Evolutionary conservation across 2,329 filamentous ascomycete genomes (phyloP).

Genomic region (Epichloe festucae): DNA sequence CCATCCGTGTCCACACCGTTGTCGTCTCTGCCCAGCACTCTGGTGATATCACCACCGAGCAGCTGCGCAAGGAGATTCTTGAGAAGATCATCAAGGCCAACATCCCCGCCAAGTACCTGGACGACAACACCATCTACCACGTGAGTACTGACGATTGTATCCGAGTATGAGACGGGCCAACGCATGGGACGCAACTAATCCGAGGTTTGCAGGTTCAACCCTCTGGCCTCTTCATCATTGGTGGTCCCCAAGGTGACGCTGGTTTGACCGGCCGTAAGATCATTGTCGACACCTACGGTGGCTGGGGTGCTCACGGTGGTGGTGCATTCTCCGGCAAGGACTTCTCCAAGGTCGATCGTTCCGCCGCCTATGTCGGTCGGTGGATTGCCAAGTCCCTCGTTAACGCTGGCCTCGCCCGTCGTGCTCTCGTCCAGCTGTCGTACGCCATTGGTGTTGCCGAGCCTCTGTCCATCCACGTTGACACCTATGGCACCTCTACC

Average conservation of each 20-base stretch:
- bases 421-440: slow-evolving; percentile 91
- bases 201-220: slow-evolving; percentile 60
- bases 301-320: slow-evolving; percentile 98
- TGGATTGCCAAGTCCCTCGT: slow-evolving; percentile 99
- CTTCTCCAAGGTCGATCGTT: slow-evolving; percentile 99
- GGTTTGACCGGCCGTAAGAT: slow-evolving; percentile 99
- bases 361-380: slow-evolving; percentile 89
- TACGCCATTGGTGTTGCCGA: slow-evolving; percentile 99
- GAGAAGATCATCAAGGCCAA: slow-evolving; percentile 96
- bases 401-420: slow-evolving; percentile 74
- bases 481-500: slow-evolving; percentile 88
- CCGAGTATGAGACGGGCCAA: not conserved
- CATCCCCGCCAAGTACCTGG: slow-evolving; percentile 84
- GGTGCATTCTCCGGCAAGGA: slow-evolving; percentile 99
- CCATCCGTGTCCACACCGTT: slow-evolving; percentile 86
- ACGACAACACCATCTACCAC: slow-evolving; percentile 92
- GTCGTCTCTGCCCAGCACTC: slow-evolving; percentile 94
- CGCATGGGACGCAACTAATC: not conserved
- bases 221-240: slow-evolving; percentile 96
- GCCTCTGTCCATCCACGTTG: slow-evolving; percentile 94
- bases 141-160: slow-evolving; percentile 33
- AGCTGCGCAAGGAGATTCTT: slow-evolving; percentile 85
- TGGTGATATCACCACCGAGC: slow-evolving; percentile 75
- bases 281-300: slow-evolving; percentile 98
- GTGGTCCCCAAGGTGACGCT: slow-evolving; percentile 96